Evolutionary conservation across 768 basidiomycete genomes (phyloP).

Genomic region (Dioszegia crocea): DNA sequence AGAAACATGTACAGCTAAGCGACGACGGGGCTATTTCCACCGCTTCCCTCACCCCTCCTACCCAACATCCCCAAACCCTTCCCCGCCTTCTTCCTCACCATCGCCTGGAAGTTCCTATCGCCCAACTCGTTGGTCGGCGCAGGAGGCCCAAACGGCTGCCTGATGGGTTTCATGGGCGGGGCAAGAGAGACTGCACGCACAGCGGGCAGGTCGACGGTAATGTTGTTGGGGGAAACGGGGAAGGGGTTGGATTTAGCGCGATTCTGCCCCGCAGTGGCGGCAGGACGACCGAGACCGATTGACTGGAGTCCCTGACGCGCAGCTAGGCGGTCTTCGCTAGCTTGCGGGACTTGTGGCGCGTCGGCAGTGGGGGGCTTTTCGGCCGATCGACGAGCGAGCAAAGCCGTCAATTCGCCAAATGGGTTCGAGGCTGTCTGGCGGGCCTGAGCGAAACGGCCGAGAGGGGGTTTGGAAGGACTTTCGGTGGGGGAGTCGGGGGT

Average conservation of each 20-base stretch:
- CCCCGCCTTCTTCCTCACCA: conserved; percentile 33
- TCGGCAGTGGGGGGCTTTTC: not conserved
- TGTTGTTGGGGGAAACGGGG: not conserved
- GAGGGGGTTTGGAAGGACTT: conserved; percentile 5
- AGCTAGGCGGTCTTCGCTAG: conserved; percentile 3
- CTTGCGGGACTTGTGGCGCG: not conserved
- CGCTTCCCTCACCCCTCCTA: no score
- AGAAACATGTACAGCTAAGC: no score
- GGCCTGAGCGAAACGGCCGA: conserved; percentile 29
- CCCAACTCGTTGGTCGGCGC: conserved; percentile 37
- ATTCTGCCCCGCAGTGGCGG: not conserved
- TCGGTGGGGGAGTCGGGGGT: not conserved
- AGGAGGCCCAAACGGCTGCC: conserved; percentile 46
- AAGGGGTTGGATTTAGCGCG: conserved; percentile 8
- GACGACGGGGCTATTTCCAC: no score
- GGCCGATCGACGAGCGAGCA: conserved; percentile 7
- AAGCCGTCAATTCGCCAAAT: conserved; percentile 6
- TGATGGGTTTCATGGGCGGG: conserved; percentile 7
- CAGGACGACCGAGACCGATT: conserved; percentile 4
- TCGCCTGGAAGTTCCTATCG: conserved; percentile 40
- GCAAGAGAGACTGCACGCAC: not conserved
- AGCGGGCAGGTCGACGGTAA: not conserved
- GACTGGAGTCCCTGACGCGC: not conserved
- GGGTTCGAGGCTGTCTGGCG: conserved; percentile 18
- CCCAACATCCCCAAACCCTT: conserved; percentile 33